Evolutionary conservation across 495 filamentous ascomycete genomes (phyloP).

Genomic region (Penicillium macrosclerotiorum): DNA sequence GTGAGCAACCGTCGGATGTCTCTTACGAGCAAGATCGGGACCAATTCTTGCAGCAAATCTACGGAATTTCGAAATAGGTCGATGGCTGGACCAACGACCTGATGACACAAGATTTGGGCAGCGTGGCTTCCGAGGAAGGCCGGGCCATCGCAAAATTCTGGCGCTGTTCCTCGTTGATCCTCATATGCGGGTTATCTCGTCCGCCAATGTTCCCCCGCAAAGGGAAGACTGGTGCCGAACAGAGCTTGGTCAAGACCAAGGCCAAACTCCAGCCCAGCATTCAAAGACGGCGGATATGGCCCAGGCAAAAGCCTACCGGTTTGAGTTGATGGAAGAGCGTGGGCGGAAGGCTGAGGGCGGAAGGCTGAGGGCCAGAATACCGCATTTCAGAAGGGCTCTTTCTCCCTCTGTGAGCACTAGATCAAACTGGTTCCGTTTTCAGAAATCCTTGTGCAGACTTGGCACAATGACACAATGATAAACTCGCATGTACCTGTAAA

Average conservation of each 20-base stretch:
- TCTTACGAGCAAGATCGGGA: slow-evolving; percentile 29
- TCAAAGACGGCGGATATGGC: slow-evolving; percentile 19
- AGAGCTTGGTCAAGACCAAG: slow-evolving; percentile 7
- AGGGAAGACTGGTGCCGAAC: slow-evolving; percentile 38
- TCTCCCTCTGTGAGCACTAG: slow-evolving; percentile 32
- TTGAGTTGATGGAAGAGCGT: slow-evolving; percentile 50
- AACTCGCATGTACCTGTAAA: too few relatives aligned
- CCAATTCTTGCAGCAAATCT: slow-evolving; percentile 30
- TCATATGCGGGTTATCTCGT: slow-evolving; percentile 45
- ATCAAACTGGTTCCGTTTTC: too few relatives aligned
- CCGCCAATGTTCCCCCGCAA: slow-evolving; percentile 57
- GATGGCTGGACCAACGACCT: slow-evolving; percentile 1
- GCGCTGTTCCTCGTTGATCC: slow-evolving; percentile 60
- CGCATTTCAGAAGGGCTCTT: slow-evolving; percentile 14
- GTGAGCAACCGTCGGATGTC: slow-evolving; percentile 8
- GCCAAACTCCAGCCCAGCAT: too few relatives aligned
- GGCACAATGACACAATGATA: too few relatives aligned
- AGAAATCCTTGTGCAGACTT: too few relatives aligned
- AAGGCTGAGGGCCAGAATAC: slow-evolving; percentile 12
- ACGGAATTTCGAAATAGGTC: slow-evolving; percentile 16
- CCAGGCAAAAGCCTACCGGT: slow-evolving; percentile 43
- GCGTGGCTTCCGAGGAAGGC: slow-evolving; percentile 27
- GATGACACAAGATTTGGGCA: slow-evolving; percentile 36
- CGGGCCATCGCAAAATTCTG: slow-evolving; percentile 56
- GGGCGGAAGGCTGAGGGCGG: slow-evolving; percentile 8